A percentile compares a stretch with the other conserved stretches of the same genome.
These are phyloP conservation scores for Pythium brassicae DNA, from an alignment of 352 stramenopile genomes.

Conservation along the genomic window DNA sequence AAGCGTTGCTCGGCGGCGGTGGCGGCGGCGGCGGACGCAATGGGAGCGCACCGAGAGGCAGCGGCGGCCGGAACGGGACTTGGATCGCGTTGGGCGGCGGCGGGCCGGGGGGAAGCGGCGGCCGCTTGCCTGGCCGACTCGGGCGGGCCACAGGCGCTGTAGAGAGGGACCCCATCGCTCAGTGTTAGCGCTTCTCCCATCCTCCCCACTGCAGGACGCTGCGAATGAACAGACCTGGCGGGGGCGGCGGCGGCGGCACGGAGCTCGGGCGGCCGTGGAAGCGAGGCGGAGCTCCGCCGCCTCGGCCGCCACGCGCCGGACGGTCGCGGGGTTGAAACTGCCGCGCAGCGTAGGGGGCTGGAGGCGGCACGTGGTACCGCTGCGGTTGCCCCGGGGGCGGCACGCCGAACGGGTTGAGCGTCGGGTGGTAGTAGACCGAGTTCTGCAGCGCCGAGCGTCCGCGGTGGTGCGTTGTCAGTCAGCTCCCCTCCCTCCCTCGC, in stretches of 20 bases:
- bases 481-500: too few relatives aligned
- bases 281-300: not conserved
- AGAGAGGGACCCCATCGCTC: too few relatives aligned
- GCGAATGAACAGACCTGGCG: slow-evolving; percentile 12
- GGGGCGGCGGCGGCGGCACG: slow-evolving; percentile 5
- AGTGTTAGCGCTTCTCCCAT: too few relatives aligned
- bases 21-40: slow-evolving; percentile 34
- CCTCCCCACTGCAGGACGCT: too few relatives aligned
- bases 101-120: slow-evolving; percentile 44
- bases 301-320: slow-evolving; percentile 8
- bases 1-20: slow-evolving; percentile 5
- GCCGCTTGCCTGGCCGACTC: slow-evolving; percentile 54
- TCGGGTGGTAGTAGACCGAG: slow-evolving; percentile 81
- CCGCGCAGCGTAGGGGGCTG: slow-evolving; percentile 7
- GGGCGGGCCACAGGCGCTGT: not conserved
- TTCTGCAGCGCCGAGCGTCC: slow-evolving; percentile 25
- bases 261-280: slow-evolving; percentile 4
- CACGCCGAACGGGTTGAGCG: slow-evolving; percentile 69
- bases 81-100: slow-evolving; percentile 59
- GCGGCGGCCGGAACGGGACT: slow-evolving; percentile 46
- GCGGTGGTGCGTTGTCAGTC: too few relatives aligned
- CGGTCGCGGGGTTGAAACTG: slow-evolving; percentile 11
- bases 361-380: slow-evolving; percentile 41
- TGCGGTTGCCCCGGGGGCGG: slow-evolving; percentile 61
- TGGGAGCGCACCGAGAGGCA: slow-evolving; percentile 36